Conservation (phyloP, 2,329 filamentous ascomycete genomes). For the Colletotrichum sp. region DNA sequence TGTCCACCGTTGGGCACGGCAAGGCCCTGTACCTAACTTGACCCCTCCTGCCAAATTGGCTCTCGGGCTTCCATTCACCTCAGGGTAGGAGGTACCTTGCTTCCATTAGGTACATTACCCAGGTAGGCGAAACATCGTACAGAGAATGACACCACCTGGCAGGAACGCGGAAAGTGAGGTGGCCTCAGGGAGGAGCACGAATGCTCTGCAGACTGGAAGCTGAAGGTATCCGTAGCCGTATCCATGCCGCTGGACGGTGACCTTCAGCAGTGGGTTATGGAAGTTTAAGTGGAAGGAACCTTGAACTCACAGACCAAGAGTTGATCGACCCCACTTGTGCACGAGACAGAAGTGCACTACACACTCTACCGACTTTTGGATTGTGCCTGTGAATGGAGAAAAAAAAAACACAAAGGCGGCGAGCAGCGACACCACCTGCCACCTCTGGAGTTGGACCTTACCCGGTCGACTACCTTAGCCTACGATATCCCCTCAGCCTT, state of each 20-base stretch:
- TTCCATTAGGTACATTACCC: neutral
- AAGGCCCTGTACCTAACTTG: neutral
- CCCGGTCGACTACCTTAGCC: neutral
- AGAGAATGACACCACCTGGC: neutral
- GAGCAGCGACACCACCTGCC: conserved; percentile 39
- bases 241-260: neutral
- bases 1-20: neutral
- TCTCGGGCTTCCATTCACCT: neutral
- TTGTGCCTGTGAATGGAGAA: conserved; percentile 15
- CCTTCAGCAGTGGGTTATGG: neutral
- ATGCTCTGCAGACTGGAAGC: neutral
- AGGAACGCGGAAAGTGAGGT: neutral
- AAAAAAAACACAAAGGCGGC: neutral
- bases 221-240: neutral
- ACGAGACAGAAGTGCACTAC: conserved; percentile 32
- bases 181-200: neutral
- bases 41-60: conserved; percentile 10
- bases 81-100: neutral
- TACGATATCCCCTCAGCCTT: conserved; percentile 22
- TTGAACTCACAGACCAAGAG: neutral
- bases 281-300: neutral
- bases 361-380: conserved; percentile 42
- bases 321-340: conserved; percentile 37
- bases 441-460: conserved; percentile 5
- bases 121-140: neutral